These are phyloP conservation scores for Backusella tuberculispora DNA, from an alignment of 192 early-diverging fungal species.

Conservation along the genomic window DNA sequence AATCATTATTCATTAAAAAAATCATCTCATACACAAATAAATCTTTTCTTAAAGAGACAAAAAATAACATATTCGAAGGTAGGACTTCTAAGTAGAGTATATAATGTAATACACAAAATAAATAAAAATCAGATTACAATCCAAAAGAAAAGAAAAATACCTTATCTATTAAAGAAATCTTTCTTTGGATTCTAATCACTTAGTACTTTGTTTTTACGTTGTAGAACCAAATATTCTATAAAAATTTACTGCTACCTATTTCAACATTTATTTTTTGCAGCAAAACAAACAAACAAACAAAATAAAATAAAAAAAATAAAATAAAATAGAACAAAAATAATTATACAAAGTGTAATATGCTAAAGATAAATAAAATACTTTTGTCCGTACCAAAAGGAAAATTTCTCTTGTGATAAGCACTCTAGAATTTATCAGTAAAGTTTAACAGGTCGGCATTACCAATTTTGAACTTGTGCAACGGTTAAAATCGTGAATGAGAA, in stretches of 20 bases:
- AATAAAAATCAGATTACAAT: not conserved
- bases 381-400: not conserved
- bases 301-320: too few relatives aligned
- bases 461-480: not conserved
- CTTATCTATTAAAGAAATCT: not conserved
- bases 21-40: not conserved
- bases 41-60: too few relatives aligned
- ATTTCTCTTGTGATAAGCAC: too few relatives aligned
- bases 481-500: not conserved
- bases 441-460: not conserved
- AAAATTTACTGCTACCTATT: too few relatives aligned
- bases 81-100: too few relatives aligned
- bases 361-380: not conserved
- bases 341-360: too few relatives aligned
- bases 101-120: too few relatives aligned
- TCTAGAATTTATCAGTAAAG: not conserved
- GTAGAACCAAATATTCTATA: not conserved
- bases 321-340: too few relatives aligned
- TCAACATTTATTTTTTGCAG: too few relatives aligned
- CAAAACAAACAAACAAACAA: too few relatives aligned
- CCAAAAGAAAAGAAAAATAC: not conserved
- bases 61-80: too few relatives aligned
- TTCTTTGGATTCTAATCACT: not conserved
- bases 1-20: not conserved
- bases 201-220: not conserved